Conservation (phyloP, 352 stramenopile genomes). For the Pythium chondricola region DNA sequence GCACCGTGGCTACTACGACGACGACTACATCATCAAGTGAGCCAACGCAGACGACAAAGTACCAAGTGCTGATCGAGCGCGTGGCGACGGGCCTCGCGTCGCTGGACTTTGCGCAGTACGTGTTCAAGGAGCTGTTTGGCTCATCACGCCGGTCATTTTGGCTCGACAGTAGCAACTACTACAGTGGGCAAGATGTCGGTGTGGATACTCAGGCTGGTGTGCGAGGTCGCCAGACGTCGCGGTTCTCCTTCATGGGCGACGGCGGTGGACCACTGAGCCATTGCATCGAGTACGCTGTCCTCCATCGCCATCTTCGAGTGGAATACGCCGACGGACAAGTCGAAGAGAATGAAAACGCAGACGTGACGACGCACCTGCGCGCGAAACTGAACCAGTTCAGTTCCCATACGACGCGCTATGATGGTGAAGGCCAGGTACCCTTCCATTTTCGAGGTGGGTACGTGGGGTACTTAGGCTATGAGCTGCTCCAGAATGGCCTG, state of each 20-base stretch:
- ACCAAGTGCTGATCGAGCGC: conserved; percentile 34
- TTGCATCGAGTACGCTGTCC: conserved; percentile 57
- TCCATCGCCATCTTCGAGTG: conserved; percentile 43
- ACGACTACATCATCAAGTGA: too few relatives aligned
- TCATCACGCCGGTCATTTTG: conserved; percentile 53
- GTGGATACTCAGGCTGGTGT: neutral
- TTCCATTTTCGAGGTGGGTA: conserved; percentile 81
- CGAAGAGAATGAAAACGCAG: conserved; percentile 14
- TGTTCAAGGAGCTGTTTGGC: conserved; percentile 54
- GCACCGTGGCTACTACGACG: neutral
- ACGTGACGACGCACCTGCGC: conserved; percentile 29
- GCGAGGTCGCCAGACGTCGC: conserved; percentile 15
- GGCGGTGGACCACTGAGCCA: conserved; percentile 45
- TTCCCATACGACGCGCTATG: conserved; percentile 21
- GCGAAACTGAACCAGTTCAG: conserved; percentile 28
- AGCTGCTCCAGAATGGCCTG: conserved; percentile 45
- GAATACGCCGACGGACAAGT: conserved; percentile 11
- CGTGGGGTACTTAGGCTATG: conserved; percentile 87
- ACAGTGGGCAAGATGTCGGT: neutral
- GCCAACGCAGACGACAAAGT: conserved; percentile 15
- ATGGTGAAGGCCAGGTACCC: conserved; percentile 23
- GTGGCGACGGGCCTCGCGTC: conserved; percentile 32
- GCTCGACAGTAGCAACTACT: conserved; percentile 76
- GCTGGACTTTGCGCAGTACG: conserved; percentile 49
- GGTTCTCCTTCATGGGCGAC: conserved; percentile 80